These are phyloP conservation scores for Sequoiadendron giganteum DNA, from an alignment of 75 land plant species.

Conservation along the genomic window DNA sequence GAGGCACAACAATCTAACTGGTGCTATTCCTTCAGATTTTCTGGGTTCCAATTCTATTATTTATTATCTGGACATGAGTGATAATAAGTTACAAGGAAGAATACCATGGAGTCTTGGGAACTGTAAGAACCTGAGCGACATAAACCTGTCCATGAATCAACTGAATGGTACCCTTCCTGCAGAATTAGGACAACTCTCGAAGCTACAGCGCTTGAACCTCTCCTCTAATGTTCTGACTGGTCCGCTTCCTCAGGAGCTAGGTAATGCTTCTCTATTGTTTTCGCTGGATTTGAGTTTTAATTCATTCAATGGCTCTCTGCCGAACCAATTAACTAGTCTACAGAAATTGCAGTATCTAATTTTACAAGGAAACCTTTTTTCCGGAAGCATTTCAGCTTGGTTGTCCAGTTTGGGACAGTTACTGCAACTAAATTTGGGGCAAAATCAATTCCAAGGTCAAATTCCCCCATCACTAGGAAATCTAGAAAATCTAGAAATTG, in stretches of 20 bases:
- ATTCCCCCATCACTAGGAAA: slow-evolving; percentile 54
- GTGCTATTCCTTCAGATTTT: no score
- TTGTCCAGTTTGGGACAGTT: slow-evolving; percentile 34
- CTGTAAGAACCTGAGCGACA: no score
- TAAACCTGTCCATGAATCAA: no score
- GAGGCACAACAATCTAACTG: no score
- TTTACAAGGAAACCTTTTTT: slow-evolving; percentile 47
- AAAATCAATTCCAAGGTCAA: slow-evolving; percentile 47
- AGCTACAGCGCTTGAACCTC: no score
- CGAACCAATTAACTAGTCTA: slow-evolving; percentile 28
- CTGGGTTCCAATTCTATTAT: no score
- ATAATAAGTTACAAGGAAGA: no score
- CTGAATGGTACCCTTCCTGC: no score
- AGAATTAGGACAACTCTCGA: no score
- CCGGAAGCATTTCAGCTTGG: slow-evolving; percentile 54
- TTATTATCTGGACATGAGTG: no score
- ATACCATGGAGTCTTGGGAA: no score
- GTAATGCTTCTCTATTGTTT: slow-evolving; percentile 24
- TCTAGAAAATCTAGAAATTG: slow-evolving; percentile 20
- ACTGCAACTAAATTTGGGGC: slow-evolving; percentile 52
- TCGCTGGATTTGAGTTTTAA: slow-evolving; percentile 60
- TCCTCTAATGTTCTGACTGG: slow-evolving; percentile 24
- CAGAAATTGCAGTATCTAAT: slow-evolving; percentile 20
- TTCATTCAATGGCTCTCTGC: slow-evolving; percentile 49
- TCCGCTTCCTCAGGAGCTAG: slow-evolving; percentile 47